phyloP scores from a whole-genome alignment of 345 rosid species.

The Tarenaya hassleriana region DNA sequence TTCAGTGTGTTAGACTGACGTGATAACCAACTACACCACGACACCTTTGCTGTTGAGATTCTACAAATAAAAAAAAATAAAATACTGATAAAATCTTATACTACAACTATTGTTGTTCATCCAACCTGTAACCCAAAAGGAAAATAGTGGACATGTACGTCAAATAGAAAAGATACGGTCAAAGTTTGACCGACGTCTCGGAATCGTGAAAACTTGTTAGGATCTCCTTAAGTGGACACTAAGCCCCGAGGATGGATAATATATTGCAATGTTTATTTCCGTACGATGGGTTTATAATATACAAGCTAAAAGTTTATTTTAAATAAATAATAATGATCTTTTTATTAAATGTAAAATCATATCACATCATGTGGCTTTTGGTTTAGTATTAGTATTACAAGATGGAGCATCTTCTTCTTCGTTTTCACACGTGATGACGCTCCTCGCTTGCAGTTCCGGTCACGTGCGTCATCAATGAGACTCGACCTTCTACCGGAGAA shows the following conservation, averaged over 20 bases:
- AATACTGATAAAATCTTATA: no score
- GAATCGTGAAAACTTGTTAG: constrained; percentile 24
- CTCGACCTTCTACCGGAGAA: constrained; percentile 43
- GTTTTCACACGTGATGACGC: constrained; percentile 68
- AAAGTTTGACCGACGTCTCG: constrained; percentile 32
- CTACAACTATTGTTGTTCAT: no score
- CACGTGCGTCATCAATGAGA: constrained; percentile 58
- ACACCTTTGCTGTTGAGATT: no score
- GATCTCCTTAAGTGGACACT: constrained; percentile 30
- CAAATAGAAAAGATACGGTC: constrained; percentile 26
- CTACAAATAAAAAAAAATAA: no score
- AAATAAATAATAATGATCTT: not conserved
- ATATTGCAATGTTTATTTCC: no score
- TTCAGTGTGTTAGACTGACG: constrained; percentile 98
- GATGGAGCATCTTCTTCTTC: constrained; percentile 36
- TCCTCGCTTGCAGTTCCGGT: constrained; percentile 52
- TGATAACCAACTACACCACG: constrained; percentile 99
- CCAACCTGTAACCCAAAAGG: constrained; percentile 25
- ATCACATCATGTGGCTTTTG: not conserved
- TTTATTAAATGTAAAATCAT: not conserved
- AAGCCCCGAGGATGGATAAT: constrained; percentile 24
- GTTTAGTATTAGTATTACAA: constrained; percentile 18
- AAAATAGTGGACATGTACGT: constrained; percentile 22
- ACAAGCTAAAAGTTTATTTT: constrained; percentile 22
- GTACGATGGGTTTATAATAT: constrained; percentile 16